phyloP scores from a whole-genome alignment of 768 basidiomycete species.

The Scleroderma citrinum region DNA sequence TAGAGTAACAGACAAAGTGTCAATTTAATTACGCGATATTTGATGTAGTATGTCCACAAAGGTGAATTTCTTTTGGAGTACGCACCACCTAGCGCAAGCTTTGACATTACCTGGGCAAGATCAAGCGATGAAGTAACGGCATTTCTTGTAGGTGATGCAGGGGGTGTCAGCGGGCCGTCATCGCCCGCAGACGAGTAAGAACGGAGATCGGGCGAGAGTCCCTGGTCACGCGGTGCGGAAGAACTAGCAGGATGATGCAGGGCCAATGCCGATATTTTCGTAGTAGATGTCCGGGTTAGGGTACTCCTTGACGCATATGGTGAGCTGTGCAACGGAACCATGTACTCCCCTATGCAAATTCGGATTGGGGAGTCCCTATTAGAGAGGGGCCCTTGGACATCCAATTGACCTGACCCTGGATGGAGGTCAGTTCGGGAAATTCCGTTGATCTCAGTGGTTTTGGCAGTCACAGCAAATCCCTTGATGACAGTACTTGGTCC shows the following conservation, averaged over 20 bases:
- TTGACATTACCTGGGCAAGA: conserved; percentile 16
- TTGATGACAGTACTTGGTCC: conserved; percentile 2
- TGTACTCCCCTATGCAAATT: conserved; percentile 15
- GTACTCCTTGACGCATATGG: conserved; percentile 1
- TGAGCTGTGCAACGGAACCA: conserved; percentile 4
- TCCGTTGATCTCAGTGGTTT: not conserved
- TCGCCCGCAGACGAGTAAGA: not conserved
- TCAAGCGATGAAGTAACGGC: conserved; percentile 11
- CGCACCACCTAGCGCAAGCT: conserved; percentile 24
- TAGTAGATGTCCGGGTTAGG: not conserved
- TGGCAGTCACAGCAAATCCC: not conserved
- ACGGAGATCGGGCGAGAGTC: not conserved
- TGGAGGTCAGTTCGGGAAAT: not conserved
- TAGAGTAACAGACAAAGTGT: not conserved
- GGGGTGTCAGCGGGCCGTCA: not conserved
- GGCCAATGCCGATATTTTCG: not conserved
- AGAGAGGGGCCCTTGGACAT: no score
- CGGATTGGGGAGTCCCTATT: no score
- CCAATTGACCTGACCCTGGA: not conserved
- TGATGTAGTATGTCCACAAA: no score
- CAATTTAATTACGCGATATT: no score
- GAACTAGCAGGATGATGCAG: conserved; percentile 17
- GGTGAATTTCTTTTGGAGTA: conserved; percentile 1
- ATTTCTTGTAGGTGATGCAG: not conserved
- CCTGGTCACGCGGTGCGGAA: not conserved